Evolutionary conservation across 2,329 filamentous ascomycete species (phyloP), one percentile per base, ranked within the genome.

Genomic region (Rugonectria rugulosa): DNA sequence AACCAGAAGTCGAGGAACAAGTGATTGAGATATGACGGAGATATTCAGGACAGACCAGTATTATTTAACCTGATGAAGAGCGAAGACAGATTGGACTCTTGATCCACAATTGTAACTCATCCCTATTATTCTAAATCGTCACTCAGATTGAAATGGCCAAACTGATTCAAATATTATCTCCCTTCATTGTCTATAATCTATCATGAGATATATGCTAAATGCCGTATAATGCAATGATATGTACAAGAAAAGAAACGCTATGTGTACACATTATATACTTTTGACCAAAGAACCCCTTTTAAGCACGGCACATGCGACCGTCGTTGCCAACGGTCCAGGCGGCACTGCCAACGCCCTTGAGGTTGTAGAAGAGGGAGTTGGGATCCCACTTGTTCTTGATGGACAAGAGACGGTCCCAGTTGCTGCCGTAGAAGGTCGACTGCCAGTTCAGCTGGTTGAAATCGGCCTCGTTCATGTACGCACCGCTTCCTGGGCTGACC

Each of bases 321-420:
- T 63, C 40, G 2, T 51, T 34, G 21, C 27, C 48, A 31, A 66
- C 48, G 10, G 38, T 53, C 81, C 81, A 85, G 17, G 62, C 64
- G 44, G 84, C 81, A 49, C 79, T 82, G 1, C 81, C 82, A 7
- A 86, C 81, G 6, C 73, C 78, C 20, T 75, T 78, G 8, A 65
- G 66, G 14, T 76, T 79, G 53, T 82, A 81, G 32, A 81, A 82
- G 7, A 85, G 55, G 2, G 67, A 64, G 1, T 71, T 49, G 3
- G 77, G 72, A 62, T 85, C 84, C 62, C 79, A 85, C 63, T 75
- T 79, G 36, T 72, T 65, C 76, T 87, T 87, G 31, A 86, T 71
- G 1, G 40, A 32, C 20, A 75, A 50, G 27, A 84, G 62, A 4
- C 58, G 61, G 2, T 66, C 52, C 57, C 83, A 83, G 57, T 81